A percentile compares a stretch with the other conserved stretches of the same genome.
These are phyloP conservation scores for Botrytis fabae DNA, from an alignment of 2,329 filamentous ascomycete species.

Conservation along the genomic window DNA sequence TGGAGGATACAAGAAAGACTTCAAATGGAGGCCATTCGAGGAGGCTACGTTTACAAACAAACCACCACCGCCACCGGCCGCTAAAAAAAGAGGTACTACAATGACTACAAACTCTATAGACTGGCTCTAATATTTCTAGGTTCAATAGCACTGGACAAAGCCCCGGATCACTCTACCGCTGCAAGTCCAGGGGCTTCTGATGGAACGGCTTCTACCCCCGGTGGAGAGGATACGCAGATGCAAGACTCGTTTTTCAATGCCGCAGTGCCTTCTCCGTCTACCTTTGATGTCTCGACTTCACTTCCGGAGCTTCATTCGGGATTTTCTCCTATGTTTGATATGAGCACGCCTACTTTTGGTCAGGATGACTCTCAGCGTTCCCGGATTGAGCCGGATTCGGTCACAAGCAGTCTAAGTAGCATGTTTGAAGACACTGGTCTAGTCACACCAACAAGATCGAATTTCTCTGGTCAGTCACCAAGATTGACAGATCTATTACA, in stretches of 20 bases:
- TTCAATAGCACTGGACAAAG: constrained; percentile 31
- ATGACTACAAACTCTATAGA: background rate
- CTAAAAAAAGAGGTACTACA: constrained; percentile 36
- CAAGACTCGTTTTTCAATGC: constrained; percentile 39
- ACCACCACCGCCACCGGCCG: constrained; percentile 27
- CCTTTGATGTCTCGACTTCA: constrained; percentile 19
- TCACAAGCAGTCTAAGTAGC: constrained; percentile 42
- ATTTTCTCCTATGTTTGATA: constrained; percentile 38
- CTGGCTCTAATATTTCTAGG: constrained; percentile 32
- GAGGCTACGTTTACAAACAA: constrained; percentile 57
- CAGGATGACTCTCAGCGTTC: constrained; percentile 32
- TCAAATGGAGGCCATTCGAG: constrained; percentile 72
- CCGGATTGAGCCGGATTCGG: constrained; percentile 40
- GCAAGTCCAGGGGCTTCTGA: constrained; percentile 34
- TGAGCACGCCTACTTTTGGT: constrained; percentile 38
- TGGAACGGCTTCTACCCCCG: constrained; percentile 33
- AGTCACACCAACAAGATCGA: constrained; percentile 36
- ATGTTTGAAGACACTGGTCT: constrained; percentile 43
- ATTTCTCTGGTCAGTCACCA: constrained; percentile 49
- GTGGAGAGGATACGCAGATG: constrained; percentile 34
- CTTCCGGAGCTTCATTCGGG: constrained; percentile 35
- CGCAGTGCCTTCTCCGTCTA: constrained; percentile 33
- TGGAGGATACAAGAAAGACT: constrained; percentile 73
- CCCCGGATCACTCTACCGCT: constrained; percentile 26
- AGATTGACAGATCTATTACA: constrained; percentile 49